Base-by-base conservation (phyloP, 176 grass and related monocot species). In the Saccharum officinarum region DNA sequence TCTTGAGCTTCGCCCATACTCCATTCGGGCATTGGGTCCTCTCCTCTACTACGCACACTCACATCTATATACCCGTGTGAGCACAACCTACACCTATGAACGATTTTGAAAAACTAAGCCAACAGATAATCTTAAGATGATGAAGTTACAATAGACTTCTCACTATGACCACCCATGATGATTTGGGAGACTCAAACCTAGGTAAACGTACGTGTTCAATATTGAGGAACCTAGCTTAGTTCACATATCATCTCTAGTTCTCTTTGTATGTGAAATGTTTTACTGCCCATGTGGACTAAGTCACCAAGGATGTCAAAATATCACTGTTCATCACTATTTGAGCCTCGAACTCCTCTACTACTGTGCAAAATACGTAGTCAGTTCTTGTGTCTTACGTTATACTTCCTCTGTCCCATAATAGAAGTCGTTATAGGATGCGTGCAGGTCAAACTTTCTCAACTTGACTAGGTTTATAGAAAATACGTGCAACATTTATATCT, bases 271-370 rank as follows among this genome's bases (percentile, higher is more conserved):
- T 39, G 62, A 28, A 67, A 67, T 17, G 57, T 76, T 23, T 26
- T 18, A 65, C 64, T 70, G 60, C 65, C 2, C 78, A 42, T 59
- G 54, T 33, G 8, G 60, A 14, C 41, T 38, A 38, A 38, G 40
- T 72, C 75, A 38, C 41, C 44, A 59, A 8, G 26, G 2, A 85
- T 39, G 34, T 36, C 39, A n/a, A 40, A 69, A 61, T 12, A 10
- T 69, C n/a, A 47, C 76, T 3, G 34, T 9, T 13, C 14, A 57
- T 86, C 39, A 73, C 42, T 55, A 57, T 34, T 34, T 68, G 33
- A 37, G 57, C 57, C 46, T 20, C 33, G 12, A 84, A 60, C 38
- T 87, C 66, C 42, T 64, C 23, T 76, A 46, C 84, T 67, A 22
- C 79, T 22, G 45, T 34, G 55, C 67, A 67, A 54, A 39, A 85